Evolutionary conservation across 305 asterid genomes (phyloP).

Genomic region (Fraxinus baroniana): DNA sequence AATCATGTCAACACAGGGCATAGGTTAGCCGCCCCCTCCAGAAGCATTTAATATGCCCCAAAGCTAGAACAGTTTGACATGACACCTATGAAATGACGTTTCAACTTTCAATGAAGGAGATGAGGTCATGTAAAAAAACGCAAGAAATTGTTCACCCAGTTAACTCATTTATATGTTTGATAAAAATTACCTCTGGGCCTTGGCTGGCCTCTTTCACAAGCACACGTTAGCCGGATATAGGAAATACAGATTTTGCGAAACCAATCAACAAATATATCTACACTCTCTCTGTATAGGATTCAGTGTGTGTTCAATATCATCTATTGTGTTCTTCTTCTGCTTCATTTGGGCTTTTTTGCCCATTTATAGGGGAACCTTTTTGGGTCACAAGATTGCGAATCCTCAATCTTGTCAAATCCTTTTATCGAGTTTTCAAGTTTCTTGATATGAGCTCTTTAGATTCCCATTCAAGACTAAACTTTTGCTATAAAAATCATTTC

Average conservation of each 20-base stretch:
- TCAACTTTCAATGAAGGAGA: too few species aligned
- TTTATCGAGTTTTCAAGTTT: conserved; percentile 2
- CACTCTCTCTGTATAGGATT: background rate
- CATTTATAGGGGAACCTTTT: background rate
- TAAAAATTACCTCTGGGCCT: background rate
- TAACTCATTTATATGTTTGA: background rate
- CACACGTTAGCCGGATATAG: background rate
- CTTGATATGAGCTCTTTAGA: conserved; percentile 22
- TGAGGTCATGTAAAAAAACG: too few species aligned
- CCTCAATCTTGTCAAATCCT: background rate
- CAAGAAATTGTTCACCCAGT: too few species aligned
- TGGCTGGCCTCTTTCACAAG: background rate
- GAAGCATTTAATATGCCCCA: too few species aligned
- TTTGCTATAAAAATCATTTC: background rate
- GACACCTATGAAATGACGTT: too few species aligned
- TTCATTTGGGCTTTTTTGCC: background rate
- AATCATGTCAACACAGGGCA: too few species aligned
- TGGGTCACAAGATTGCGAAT: background rate
- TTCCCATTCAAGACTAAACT: background rate
- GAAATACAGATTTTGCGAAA: conserved; percentile 18
- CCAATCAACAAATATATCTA: conserved; percentile 7
- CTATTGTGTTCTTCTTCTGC: background rate
- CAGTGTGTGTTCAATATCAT: background rate
- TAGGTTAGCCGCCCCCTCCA: too few species aligned
- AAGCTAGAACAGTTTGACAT: too few species aligned